A percentile compares a stretch with the other conserved stretches of the same genome.
phyloP scores from a whole-genome alignment of 306 rosid species.

The Sphenostylis stenocarpa region DNA sequence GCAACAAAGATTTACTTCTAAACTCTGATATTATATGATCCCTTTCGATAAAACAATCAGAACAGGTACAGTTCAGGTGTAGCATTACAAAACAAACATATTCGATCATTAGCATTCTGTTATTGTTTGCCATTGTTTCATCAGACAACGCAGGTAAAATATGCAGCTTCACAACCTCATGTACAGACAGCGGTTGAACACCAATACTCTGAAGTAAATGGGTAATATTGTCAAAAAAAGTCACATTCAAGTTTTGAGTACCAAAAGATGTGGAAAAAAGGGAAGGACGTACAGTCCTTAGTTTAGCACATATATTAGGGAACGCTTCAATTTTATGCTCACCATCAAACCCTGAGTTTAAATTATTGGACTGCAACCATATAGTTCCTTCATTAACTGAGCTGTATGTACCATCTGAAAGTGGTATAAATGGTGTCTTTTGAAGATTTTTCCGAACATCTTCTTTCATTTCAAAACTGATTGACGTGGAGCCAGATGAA shows the following conservation, averaged over 20 bases:
- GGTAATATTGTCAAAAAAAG: constrained; percentile 50
- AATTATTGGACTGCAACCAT: constrained; percentile 70
- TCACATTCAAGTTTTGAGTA: constrained; percentile 41
- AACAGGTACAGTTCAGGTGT: constrained; percentile 74
- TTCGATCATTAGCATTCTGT: constrained; percentile 66
- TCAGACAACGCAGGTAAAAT: constrained; percentile 73
- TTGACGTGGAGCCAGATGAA: constrained; percentile 45
- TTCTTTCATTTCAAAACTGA: constrained; percentile 43
- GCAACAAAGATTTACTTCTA: constrained; percentile 53
- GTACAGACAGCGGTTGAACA: constrained; percentile 81
- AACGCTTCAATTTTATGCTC: constrained; percentile 64
- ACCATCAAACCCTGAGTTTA: constrained; percentile 51
- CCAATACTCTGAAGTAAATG: constrained; percentile 72
- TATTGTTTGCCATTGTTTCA: constrained; percentile 36
- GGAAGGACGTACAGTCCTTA: constrained; percentile 69
- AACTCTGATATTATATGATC: constrained; percentile 68
- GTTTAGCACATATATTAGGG: constrained; percentile 66
- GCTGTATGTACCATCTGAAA: constrained; percentile 82
- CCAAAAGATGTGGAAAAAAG: constrained; percentile 61
- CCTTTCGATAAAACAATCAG: constrained; percentile 61
- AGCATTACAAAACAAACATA: constrained; percentile 82
- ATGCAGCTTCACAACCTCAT: constrained; percentile 82
- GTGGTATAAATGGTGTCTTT: constrained; percentile 73
- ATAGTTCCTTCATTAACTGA: constrained; percentile 75
- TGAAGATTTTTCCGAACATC: constrained; percentile 50